Percentiles rank a stretch among this genome's conserved stretches.
These are phyloP conservation scores for Porphyra umbilicalis DNA, from an alignment of 31 red algal genomes.

Conservation along the genomic window DNA sequence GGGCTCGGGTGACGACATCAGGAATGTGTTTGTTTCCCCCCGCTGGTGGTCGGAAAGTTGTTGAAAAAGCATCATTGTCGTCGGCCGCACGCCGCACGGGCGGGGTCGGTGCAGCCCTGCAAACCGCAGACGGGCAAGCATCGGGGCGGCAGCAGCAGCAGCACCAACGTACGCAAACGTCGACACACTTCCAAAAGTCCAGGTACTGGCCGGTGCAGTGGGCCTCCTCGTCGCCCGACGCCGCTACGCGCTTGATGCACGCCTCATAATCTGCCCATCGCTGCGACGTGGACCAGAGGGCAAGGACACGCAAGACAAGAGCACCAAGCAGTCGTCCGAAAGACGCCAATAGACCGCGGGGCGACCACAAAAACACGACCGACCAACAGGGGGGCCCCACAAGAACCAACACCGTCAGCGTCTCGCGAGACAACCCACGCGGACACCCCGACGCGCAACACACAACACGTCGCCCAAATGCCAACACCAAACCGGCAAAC, in stretches of 20 bases:
- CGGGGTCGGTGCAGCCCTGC: no score
- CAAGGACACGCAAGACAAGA: conserved; percentile 6
- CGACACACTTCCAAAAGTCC: conserved; percentile 96
- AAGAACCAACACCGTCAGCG: no score
- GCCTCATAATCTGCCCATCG: conserved; percentile 79
- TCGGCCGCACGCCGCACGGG: not conserved
- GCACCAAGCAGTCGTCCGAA: no score
- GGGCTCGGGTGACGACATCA: not conserved
- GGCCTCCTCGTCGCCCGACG: conserved; percentile 84
- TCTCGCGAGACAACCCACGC: no score
- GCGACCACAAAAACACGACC: no score
- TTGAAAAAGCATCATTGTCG: conserved; percentile 1
- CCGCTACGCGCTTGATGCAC: conserved; percentile 83
- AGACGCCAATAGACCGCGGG: no score
- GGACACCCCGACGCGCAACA: no score
- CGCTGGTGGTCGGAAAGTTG: not conserved
- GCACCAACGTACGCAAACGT: conserved; percentile 69
- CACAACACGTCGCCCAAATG: no score
- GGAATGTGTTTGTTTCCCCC: not conserved
- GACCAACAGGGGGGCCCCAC: no score
- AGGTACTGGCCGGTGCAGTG: conserved; percentile 99
- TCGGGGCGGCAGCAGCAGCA: no score
- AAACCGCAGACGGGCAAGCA: no score
- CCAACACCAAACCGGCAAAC: not conserved
- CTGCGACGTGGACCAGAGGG: conserved; percentile 9